These are phyloP conservation scores for Backusella circina DNA, from an alignment of 192 early-diverging fungal genomes.

Conservation along the genomic window DNA sequence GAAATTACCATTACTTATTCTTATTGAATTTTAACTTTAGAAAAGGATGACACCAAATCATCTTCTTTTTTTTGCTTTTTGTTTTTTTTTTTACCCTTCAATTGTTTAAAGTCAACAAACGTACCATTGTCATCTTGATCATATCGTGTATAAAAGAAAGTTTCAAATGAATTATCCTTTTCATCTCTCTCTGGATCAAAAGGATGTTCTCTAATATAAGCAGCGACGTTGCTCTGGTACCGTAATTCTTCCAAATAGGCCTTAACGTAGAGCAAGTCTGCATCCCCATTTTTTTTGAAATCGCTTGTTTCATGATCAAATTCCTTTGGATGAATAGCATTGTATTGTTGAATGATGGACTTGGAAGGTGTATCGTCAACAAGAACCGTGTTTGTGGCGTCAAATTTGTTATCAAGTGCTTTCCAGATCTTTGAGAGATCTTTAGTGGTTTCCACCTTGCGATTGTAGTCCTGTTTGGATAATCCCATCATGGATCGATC, in stretches of 20 bases:
- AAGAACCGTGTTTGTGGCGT: constrained; percentile 49
- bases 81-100: too few species aligned
- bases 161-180: background rate
- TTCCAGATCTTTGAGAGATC: constrained; percentile 57
- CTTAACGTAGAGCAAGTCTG: constrained; percentile 40
- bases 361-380: constrained; percentile 51
- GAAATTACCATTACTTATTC: too few species aligned
- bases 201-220: constrained; percentile 40
- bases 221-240: constrained; percentile 40
- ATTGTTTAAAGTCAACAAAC: constrained; percentile 1
- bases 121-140: background rate
- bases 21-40: background rate
- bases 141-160: background rate
- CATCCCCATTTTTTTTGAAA: constrained; percentile 17
- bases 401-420: constrained; percentile 15
- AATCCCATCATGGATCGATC: constrained; percentile 49
- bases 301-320: constrained; percentile 28
- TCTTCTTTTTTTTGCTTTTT: background rate
- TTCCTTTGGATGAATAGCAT: constrained; percentile 35
- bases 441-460: constrained; percentile 53
- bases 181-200: constrained; percentile 9
- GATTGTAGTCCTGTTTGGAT: constrained; percentile 28
- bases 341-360: constrained; percentile 48
- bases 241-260: constrained; percentile 31
- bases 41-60: background rate